Percentiles rank a stretch among this genome's conserved stretches.
phyloP scores from a whole-genome alignment of 306 rosid genomes.

The Phaseolus lunatus region DNA sequence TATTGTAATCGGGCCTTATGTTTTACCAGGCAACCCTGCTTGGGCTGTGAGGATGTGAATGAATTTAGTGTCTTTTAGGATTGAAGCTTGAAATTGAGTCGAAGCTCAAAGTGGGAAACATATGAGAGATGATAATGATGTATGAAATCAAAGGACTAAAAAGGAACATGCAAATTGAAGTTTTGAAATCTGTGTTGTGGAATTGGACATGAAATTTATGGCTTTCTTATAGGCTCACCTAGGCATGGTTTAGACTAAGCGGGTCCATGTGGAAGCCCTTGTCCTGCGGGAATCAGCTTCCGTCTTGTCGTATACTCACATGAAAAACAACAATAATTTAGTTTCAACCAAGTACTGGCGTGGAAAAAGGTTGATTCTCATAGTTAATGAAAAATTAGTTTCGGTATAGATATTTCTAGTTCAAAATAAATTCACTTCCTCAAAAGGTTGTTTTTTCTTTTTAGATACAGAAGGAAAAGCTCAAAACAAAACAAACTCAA shows the following conservation, averaged over 20 bases:
- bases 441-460: neutral
- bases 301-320: neutral
- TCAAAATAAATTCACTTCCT: neutral
- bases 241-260: neutral
- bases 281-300: conserved; percentile 34
- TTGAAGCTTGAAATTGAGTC: conserved; percentile 19
- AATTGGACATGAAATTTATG: conserved; percentile 21
- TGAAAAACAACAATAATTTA: neutral
- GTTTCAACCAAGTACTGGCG: neutral
- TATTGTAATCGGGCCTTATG: neutral
- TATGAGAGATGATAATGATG: neutral
- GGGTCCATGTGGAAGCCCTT: conserved; percentile 22
- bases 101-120: neutral
- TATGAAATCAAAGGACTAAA: neutral
- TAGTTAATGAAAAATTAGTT: neutral
- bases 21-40: neutral
- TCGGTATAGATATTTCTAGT: neutral
- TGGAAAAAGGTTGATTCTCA: neutral
- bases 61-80: neutral
- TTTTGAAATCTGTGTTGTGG: neutral
- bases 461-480: neutral
- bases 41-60: neutral
- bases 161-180: conserved; percentile 2
- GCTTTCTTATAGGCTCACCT: neutral
- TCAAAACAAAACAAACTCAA: neutral